phyloP scores from a whole-genome alignment of 129 eudicot genomes.

The Tagetes erecta region DNA sequence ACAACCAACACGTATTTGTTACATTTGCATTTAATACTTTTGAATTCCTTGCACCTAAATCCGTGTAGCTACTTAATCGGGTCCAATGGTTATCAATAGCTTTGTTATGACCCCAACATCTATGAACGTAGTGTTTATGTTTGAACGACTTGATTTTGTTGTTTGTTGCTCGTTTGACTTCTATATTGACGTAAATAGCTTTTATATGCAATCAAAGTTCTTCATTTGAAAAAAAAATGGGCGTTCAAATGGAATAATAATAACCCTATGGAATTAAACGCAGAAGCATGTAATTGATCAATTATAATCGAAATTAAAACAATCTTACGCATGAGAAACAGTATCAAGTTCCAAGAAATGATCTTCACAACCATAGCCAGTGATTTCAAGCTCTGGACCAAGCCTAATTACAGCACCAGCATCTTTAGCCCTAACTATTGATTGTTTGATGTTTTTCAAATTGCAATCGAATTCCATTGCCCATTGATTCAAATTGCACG shows the following conservation, averaged over 20 bases:
- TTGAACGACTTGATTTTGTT: too few relatives aligned
- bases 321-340: slow-evolving; percentile 66
- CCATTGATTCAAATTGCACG: slow-evolving; percentile 97
- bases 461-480: slow-evolving; percentile 96
- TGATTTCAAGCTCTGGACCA: slow-evolving; percentile 97
- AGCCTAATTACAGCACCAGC: slow-evolving; percentile 88
- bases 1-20: too few relatives aligned
- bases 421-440: slow-evolving; percentile 68
- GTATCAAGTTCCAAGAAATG: slow-evolving; percentile 95
- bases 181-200: too few relatives aligned
- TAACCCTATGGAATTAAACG: neutral
- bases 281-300: neutral
- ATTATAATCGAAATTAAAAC: neutral
- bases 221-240: too few relatives aligned
- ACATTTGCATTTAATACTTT: too few relatives aligned
- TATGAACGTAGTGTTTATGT: too few relatives aligned
- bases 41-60: too few relatives aligned
- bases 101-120: too few relatives aligned
- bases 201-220: too few relatives aligned
- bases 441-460: slow-evolving; percentile 76
- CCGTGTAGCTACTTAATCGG: too few relatives aligned
- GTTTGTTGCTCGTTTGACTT: too few relatives aligned
- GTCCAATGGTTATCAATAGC: too few relatives aligned
- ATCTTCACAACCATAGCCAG: slow-evolving; percentile 98
- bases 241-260: neutral